Conservation (phyloP, 768 basidiomycete genomes). For the Rhizopogon vinicolor region DNA sequence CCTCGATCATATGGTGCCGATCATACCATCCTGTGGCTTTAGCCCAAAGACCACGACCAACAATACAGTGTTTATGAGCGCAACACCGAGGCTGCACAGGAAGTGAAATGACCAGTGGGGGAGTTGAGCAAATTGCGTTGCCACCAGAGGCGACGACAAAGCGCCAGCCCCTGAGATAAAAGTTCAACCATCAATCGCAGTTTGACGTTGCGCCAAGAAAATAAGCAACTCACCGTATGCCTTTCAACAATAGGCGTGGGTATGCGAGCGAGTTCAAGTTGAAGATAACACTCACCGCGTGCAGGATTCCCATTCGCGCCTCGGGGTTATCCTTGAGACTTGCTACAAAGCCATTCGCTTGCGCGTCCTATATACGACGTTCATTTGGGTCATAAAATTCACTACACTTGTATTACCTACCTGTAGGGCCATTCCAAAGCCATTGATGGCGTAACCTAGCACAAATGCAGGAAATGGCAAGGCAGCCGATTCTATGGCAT, state of each 20-base stretch:
- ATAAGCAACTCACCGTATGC: not conserved
- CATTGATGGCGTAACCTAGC: conserved; percentile 37
- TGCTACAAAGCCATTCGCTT: conserved; percentile 42
- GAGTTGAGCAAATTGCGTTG: conserved; percentile 45
- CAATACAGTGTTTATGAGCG: conserved; percentile 46
- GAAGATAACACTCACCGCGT: conserved; percentile 28
- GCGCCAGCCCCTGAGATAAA: conserved; percentile 37
- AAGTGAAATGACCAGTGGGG: conserved; percentile 37
- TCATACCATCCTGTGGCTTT: conserved; percentile 61
- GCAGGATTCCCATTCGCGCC: conserved; percentile 37
- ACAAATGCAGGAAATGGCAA: conserved; percentile 43
- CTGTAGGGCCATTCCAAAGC: conserved; percentile 41
- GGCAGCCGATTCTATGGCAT: conserved; percentile 34
- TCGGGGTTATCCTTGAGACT: conserved; percentile 33
- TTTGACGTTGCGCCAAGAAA: not conserved
- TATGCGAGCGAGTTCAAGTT: not conserved
- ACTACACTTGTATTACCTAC: conserved; percentile 23
- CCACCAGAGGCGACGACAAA: conserved; percentile 46
- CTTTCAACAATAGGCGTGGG: not conserved
- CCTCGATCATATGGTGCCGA: not conserved
- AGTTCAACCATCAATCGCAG: not conserved
- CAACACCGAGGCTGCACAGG: conserved; percentile 58
- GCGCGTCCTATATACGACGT: conserved; percentile 33
- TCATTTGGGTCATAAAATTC: not conserved
- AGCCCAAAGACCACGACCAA: conserved; percentile 57